Evolutionary conservation across 1,139 yeast genomes (phyloP).

Genomic region (Candida pseudoviswanathii): DNA sequence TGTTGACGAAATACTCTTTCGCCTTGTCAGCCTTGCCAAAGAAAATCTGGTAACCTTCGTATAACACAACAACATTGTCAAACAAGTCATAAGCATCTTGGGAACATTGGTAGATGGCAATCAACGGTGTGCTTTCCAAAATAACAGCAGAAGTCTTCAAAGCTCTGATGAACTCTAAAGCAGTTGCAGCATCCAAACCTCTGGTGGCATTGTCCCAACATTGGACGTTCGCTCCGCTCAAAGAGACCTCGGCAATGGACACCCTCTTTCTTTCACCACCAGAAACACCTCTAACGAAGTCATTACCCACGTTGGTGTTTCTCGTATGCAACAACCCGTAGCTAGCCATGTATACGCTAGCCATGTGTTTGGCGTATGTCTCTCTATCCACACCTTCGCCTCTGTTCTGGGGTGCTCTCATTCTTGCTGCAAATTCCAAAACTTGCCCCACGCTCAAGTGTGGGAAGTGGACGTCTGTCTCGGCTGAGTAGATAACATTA

Average conservation of each 20-base stretch:
- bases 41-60: conserved; percentile 77
- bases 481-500: conserved; percentile 59
- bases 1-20: conserved; percentile 46
- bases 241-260: conserved; percentile 44
- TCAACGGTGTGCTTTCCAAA: conserved; percentile 61
- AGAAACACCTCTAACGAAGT: conserved; percentile 41
- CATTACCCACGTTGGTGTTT: conserved; percentile 39
- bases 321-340: conserved; percentile 40
- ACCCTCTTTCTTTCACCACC: conserved; percentile 52
- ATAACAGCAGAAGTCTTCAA: conserved; percentile 64
- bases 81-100: conserved; percentile 47
- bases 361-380: conserved; percentile 44
- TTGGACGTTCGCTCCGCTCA: conserved; percentile 41
- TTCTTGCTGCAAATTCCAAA: conserved; percentile 43
- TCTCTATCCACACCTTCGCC: conserved; percentile 36
- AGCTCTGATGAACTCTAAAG: conserved; percentile 71
- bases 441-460: conserved; percentile 56
- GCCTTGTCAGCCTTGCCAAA: conserved; percentile 67
- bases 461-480: conserved; percentile 56
- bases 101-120: conserved; percentile 71
- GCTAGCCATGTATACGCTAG: conserved; percentile 45
- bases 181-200: conserved; percentile 64
- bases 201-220: conserved; percentile 69
- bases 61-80: conserved; percentile 72
- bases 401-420: conserved; percentile 46